These are phyloP conservation scores for Withania somnifera DNA, from an alignment of 305 asterid species.

Conservation along the genomic window DNA sequence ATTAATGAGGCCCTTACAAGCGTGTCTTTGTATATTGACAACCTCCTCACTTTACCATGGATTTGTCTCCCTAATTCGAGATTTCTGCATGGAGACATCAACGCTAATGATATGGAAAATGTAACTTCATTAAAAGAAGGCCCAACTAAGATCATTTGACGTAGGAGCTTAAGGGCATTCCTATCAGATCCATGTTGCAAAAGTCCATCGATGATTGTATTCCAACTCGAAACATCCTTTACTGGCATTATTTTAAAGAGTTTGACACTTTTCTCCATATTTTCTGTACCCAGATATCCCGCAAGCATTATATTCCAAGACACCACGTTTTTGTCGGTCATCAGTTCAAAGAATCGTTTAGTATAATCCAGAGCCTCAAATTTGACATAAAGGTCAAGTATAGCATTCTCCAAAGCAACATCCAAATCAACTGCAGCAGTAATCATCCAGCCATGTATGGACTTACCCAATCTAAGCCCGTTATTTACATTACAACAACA, in stretches of 20 bases:
- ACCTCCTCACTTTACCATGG: constrained; percentile 42
- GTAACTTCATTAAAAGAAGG: constrained; percentile 33
- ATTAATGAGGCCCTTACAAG: constrained; percentile 45
- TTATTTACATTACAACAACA: constrained; percentile 29
- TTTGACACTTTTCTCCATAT: constrained; percentile 25
- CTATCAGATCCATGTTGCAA: constrained; percentile 31
- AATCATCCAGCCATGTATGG: constrained; percentile 50
- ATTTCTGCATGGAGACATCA: constrained; percentile 37
- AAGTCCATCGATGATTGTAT: constrained; percentile 57
- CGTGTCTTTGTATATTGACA: constrained; percentile 31
- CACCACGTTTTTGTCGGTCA: constrained; percentile 34
- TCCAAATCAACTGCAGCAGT: constrained; percentile 32
- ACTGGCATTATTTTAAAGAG: constrained; percentile 41
- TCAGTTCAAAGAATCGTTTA: constrained; percentile 30
- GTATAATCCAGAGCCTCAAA: constrained; percentile 27
- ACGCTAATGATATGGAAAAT: constrained; percentile 44
- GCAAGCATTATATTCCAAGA: constrained; percentile 79
- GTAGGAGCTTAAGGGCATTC: constrained; percentile 38
- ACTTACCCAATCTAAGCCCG: constrained; percentile 40
- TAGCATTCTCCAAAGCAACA: constrained; percentile 44
- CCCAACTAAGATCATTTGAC: constrained; percentile 41
- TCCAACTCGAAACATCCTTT: constrained; percentile 66
- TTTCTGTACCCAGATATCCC: constrained; percentile 29
- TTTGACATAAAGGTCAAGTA: constrained; percentile 63
- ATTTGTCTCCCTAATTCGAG: constrained; percentile 55